Conservation (phyloP, 2,329 filamentous ascomycete genomes). For the Diaporthe sp. region DNA sequence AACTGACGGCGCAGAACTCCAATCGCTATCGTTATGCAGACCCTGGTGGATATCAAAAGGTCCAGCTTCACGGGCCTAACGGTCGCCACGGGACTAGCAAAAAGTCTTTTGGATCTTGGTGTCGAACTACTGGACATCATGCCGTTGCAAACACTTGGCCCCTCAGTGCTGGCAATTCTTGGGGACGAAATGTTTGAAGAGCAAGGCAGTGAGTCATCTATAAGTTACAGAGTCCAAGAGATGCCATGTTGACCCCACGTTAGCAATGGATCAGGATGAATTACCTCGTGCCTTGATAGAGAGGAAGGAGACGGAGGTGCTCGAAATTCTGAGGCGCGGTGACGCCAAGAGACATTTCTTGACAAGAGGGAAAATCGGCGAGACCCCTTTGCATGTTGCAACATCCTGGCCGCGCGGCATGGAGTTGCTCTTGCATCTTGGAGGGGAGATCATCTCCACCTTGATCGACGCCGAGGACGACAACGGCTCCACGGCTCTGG, state of each 20-base stretch:
- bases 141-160: background rate
- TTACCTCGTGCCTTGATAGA: background rate
- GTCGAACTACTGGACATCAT: background rate
- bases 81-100: background rate
- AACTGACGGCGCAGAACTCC: too few species aligned
- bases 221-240: too few species aligned
- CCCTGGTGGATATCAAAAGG: too few species aligned
- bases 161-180: background rate
- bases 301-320: background rate
- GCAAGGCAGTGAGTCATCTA: background rate
- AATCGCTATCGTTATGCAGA: too few species aligned
- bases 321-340: background rate
- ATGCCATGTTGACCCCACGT: too few species aligned
- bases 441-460: background rate
- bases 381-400: constrained; percentile 10
- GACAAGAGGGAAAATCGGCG: background rate
- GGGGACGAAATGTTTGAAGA: background rate
- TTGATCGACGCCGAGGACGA: constrained; percentile 11
- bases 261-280: background rate
- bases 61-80: background rate
- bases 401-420: background rate
- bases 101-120: background rate
- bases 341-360: background rate
- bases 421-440: background rate
- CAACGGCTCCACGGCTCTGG: background rate